Percentiles rank a stretch among this genome's conserved stretches.
Conservation (phyloP, 2,329 filamentous ascomycete species). For the Fusarium sp. region DNA sequence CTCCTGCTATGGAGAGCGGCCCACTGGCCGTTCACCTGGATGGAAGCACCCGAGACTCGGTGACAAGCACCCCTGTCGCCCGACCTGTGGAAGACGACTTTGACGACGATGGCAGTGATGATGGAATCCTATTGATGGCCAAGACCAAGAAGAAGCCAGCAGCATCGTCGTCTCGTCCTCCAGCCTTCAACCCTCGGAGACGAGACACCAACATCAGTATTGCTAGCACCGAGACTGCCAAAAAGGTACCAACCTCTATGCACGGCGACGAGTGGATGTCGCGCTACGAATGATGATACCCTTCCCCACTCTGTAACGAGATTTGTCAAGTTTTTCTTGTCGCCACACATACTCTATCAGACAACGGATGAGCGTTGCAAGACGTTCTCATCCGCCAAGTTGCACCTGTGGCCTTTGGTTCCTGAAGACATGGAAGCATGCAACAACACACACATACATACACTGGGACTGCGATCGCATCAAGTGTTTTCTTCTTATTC, state of each 20-base stretch:
- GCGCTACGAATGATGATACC: conserved; percentile 42
- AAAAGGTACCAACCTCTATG: conserved; percentile 56
- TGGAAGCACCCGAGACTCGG: conserved; percentile 29
- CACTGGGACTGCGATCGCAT: conserved; percentile 19
- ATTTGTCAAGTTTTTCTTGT: conserved; percentile 28
- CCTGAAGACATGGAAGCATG: conserved; percentile 35
- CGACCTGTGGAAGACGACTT: conserved; percentile 53
- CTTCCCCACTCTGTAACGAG: conserved; percentile 29
- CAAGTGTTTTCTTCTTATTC: conserved; percentile 32
- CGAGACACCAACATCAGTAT: conserved; percentile 68
- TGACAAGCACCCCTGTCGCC: conserved; percentile 42
- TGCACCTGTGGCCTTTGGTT: conserved; percentile 23
- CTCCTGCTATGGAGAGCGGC: conserved; percentile 47
- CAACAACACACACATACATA: conserved; percentile 3
- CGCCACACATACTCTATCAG: conserved; percentile 30
- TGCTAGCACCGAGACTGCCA: conserved; percentile 69
- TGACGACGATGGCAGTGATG: conserved; percentile 61
- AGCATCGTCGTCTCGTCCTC: conserved; percentile 27
- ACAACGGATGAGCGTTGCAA: conserved; percentile 30
- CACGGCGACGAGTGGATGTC: conserved; percentile 47
- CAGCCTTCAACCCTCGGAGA: conserved; percentile 54
- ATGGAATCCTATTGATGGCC: conserved; percentile 63
- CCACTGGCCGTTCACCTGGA: conserved; percentile 45
- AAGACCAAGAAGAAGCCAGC: conserved; percentile 57
- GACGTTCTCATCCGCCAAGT: conserved; percentile 21